Base-by-base conservation (phyloP, 371 early-diverging fungal genomes). In the Apophysomyces ossiformis region DNA sequence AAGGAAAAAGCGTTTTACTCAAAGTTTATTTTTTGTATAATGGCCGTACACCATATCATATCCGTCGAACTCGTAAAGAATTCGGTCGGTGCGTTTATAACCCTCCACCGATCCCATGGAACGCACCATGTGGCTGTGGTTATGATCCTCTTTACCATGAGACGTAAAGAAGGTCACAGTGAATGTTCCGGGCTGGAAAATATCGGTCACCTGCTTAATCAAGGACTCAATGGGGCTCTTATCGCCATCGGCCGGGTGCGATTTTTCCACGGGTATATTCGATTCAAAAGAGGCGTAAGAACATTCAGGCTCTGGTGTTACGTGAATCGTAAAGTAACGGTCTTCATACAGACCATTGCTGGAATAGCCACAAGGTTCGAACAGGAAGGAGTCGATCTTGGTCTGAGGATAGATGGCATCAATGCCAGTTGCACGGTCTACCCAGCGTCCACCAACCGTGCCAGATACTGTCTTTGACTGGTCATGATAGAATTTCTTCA, bases 211-310 rank as follows among this genome's bases (percentile, higher is more conserved):
- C 70, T 92, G 86, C 60, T 84, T 77, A 58, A 97, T 87, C 46
- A 94, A 83, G 13, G 67, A 59, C 32, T 67, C 70, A 26, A 69
- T 73, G 21, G 73, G 68, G 12, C 57, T 63, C 18, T 36, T 62
- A 26, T 13, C 43, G 26, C 41, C 72, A 36, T 67, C 59, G 9
- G 46, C 62, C 0, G 73, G 44, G 57, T 73, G 74, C 46, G 78
- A 64, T 32, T 65, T 58, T 57, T 75, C 70, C 26, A 91, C 85
- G 11, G 95, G 92, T 61, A 96, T 87, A 70, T 94, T 95, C 43
- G 96, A 94, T 79, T 98, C 98, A 70, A 98, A 96, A n/a, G 94
- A 93, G 15, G 98, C 98, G 69, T 96, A 98, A 18, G 96, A 96
- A 87, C 96, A 98, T 64, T 83, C 82, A n/a, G 88, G 91, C 75